Base-by-base conservation (phyloP, 2,329 filamentous ascomycete genomes). In the Ceratocystis albifundus region DNA sequence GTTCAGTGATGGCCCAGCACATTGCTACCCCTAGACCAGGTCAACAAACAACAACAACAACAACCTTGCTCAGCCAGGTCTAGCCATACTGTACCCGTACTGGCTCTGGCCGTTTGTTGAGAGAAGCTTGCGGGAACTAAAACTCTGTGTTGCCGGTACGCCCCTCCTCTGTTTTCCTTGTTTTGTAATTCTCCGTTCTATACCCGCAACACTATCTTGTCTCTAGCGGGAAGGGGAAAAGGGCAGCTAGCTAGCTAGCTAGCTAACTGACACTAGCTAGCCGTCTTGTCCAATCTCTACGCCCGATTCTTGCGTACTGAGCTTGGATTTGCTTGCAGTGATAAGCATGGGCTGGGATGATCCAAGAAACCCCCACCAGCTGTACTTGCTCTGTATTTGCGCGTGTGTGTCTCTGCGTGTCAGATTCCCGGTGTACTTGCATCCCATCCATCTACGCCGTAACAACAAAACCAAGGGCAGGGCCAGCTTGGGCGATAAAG, bases 301-400 rank as follows among this genome's bases (percentile, higher is more conserved):
- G 50, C 50, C 50, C 50, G 50, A 15, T 55, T 55, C 50, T 28
- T 55, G 25, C 22, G 22, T 30, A 28, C 7, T 22, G 22, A 8
- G 2, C n/a, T 55, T 25, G 20, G 20, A 28, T 25, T 20, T 48
- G 50, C 12, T 12, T 25, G 36, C 10, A 12, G 36, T 41, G 50
- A 55, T 55, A 55, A 55, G 50, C 50, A 55, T 12, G 50, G 50
- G 22, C 50, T 22, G 25, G 50, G 50, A 55, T 55, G 15, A 55
- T 55, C 50, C 50, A 55, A 28, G 50, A 55, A 55, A 15, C 12
- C 15, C 22, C 20, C n/a, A n/a, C 22, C 50, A 15, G 17, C 5
- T 25, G 17, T 55, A 25, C 20, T 17, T 7, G 20, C 45, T n/a
- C 20, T 15, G 50, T 55, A 8, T 15, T 25, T 15, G 12, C 7